Conservation (phyloP, 441 rosid species). For the Biscutella laevigata region DNA sequence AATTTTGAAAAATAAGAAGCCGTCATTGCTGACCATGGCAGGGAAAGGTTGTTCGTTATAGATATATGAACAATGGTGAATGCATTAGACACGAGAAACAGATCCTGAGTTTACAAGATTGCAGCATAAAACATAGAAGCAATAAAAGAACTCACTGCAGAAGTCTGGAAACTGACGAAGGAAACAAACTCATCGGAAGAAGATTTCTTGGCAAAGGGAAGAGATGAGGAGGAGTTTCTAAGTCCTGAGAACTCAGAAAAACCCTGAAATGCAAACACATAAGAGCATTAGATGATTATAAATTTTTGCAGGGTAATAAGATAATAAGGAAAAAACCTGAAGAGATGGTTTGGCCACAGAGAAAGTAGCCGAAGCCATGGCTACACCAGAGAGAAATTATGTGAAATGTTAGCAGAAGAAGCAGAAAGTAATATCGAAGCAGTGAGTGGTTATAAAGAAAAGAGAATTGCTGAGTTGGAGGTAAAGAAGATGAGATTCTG, state of each 20-base stretch:
- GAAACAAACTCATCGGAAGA: slow-evolving; percentile 65
- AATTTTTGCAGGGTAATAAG: neutral
- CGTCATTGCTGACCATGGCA: slow-evolving; percentile 15
- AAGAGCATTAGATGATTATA: slow-evolving; percentile 2
- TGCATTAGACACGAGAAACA: slow-evolving; percentile 41
- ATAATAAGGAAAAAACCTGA: slow-evolving; percentile 39
- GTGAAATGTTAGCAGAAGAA: slow-evolving; percentile 10
- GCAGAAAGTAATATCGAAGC: slow-evolving; percentile 15
- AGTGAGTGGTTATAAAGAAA: slow-evolving; percentile 20
- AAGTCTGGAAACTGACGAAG: slow-evolving; percentile 61
- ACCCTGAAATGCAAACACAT: slow-evolving; percentile 32
- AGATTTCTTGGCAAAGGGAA: slow-evolving; percentile 52
- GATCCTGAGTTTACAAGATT: slow-evolving; percentile 28
- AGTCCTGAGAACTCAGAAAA: slow-evolving; percentile 76
- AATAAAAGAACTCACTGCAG: slow-evolving; percentile 47
- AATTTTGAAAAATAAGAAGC: neutral
- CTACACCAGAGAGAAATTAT: slow-evolving; percentile 15
- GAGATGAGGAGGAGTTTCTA: slow-evolving; percentile 43
- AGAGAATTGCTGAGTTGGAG: slow-evolving; percentile 25
- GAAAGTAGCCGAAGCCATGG: slow-evolving; percentile 91
- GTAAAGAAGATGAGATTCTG: slow-evolving; percentile 57
- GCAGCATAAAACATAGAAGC: slow-evolving; percentile 2
- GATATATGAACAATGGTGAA: slow-evolving; percentile 38
- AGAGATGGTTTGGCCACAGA: slow-evolving; percentile 80
- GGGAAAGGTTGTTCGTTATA: neutral